These are phyloP conservation scores for Zancudomyces culisetae DNA, from an alignment of 371 early-diverging fungal genomes.

Conservation along the genomic window DNA sequence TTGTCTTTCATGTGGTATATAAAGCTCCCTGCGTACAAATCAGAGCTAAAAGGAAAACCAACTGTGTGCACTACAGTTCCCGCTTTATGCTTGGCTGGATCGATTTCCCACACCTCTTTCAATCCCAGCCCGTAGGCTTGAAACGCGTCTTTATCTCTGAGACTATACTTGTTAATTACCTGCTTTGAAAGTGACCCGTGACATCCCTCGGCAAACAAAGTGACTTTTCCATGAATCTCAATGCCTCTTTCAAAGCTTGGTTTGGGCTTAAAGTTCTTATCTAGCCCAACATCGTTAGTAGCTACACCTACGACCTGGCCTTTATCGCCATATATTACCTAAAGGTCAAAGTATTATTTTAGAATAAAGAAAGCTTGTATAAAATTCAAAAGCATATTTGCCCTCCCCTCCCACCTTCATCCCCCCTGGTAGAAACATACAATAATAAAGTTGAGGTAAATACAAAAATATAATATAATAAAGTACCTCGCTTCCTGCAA, in stretches of 20 bases:
- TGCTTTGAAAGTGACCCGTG: constrained; percentile 90
- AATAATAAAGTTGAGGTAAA: too few species aligned
- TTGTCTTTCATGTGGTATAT: constrained; percentile 88
- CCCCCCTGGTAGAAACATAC: too few species aligned
- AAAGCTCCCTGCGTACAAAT: constrained; percentile 88
- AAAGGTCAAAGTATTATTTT: too few species aligned
- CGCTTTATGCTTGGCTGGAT: constrained; percentile 62
- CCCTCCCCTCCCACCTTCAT: too few species aligned
- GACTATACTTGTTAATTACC: constrained; percentile 62
- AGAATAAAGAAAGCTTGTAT: too few species aligned
- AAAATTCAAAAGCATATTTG: too few species aligned
- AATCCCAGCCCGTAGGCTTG: constrained; percentile 90
- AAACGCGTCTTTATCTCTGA: constrained; percentile 41
- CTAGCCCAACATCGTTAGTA: constrained; percentile 90
- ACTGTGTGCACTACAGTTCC: constrained; percentile 77
- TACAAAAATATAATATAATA: too few species aligned
- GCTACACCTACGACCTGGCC: constrained; percentile 85
- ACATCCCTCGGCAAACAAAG: constrained; percentile 94
- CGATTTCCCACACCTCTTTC: constrained; percentile 96
- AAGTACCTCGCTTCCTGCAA: constrained; percentile 84
- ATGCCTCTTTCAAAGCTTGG: constrained; percentile 88
- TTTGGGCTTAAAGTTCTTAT: constrained; percentile 74
- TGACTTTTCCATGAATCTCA: constrained; percentile 84
- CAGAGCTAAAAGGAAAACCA: constrained; percentile 80
- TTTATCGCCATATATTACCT: constrained; percentile 72